Percentiles rank a stretch among this genome's conserved stretches.
phyloP scores from a whole-genome alignment of 129 eudicot genomes.

The Saussurea involucrata region DNA sequence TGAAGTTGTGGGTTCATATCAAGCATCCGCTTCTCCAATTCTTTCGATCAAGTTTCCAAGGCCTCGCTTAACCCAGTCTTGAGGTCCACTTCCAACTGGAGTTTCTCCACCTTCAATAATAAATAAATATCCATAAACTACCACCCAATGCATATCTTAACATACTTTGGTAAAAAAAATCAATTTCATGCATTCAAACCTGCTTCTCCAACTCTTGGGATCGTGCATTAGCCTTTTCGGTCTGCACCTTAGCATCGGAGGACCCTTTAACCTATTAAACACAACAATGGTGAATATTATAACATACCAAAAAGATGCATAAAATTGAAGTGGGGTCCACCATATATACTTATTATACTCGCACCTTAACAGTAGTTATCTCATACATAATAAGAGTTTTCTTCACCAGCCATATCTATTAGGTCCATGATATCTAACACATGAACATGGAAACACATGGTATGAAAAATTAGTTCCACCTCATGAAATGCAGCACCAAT shows the following conservation, averaged over 20 bases:
- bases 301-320: neutral
- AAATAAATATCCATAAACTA: neutral
- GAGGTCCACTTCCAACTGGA: constrained; percentile 52
- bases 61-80: constrained; percentile 47
- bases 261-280: constrained; percentile 52
- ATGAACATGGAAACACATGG: too few relatives aligned
- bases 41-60: constrained; percentile 44
- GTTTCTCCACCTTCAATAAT: constrained; percentile 52
- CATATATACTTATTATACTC: neutral
- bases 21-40: constrained; percentile 49
- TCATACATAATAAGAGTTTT: too few relatives aligned
- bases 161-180: neutral
- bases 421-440: too few relatives aligned
- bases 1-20: constrained; percentile 47
- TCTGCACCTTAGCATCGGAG: constrained; percentile 45
- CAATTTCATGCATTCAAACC: constrained; percentile 32
- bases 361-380: constrained; percentile 52
- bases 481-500: too few relatives aligned
- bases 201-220: constrained; percentile 58
- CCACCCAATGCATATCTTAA: neutral
- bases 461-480: too few relatives aligned
- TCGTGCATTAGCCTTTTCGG: constrained; percentile 45
- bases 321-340: neutral
- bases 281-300: neutral
- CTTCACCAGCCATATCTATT: too few relatives aligned